These are phyloP conservation scores for Trichoderma guizhouense DNA, from an alignment of 2,329 filamentous ascomycete genomes.

Conservation along the genomic window DNA sequence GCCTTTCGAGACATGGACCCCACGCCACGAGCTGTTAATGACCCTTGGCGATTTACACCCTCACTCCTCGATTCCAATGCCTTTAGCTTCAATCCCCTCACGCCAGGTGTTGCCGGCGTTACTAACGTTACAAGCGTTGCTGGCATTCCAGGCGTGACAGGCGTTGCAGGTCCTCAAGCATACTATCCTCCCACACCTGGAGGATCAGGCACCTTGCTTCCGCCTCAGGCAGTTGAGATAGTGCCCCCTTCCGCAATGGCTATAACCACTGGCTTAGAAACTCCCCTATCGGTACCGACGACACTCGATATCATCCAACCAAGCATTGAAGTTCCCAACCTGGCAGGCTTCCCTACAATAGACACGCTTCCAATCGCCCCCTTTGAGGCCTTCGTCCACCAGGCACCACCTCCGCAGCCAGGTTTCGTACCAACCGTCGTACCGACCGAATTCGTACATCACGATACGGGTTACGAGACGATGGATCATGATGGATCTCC, in stretches of 20 bases:
- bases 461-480: constrained; percentile 74
- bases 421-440: constrained; percentile 74
- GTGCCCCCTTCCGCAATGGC: constrained; percentile 72
- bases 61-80: constrained; percentile 84
- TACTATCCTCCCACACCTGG: constrained; percentile 89
- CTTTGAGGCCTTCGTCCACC: constrained; percentile 69
- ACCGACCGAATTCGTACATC: constrained; percentile 76
- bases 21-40: constrained; percentile 74
- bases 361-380: constrained; percentile 61
- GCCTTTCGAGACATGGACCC: constrained; percentile 69
- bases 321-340: constrained; percentile 57
- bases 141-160: neutral
- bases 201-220: constrained; percentile 75
- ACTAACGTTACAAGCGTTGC: constrained; percentile 39
- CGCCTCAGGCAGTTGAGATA: constrained; percentile 79
- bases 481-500: constrained; percentile 73
- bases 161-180: constrained; percentile 60
- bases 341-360: constrained; percentile 64
- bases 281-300: constrained; percentile 75
- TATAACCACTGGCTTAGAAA: constrained; percentile 72
- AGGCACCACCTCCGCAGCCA: constrained; percentile 53
- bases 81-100: constrained; percentile 74
- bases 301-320: constrained; percentile 63
- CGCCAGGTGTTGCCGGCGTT: constrained; percentile 54
- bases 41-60: constrained; percentile 84